phyloP scores from a whole-genome alignment of 2,329 filamentous ascomycete species.

The Hypocrella siamensis region DNA sequence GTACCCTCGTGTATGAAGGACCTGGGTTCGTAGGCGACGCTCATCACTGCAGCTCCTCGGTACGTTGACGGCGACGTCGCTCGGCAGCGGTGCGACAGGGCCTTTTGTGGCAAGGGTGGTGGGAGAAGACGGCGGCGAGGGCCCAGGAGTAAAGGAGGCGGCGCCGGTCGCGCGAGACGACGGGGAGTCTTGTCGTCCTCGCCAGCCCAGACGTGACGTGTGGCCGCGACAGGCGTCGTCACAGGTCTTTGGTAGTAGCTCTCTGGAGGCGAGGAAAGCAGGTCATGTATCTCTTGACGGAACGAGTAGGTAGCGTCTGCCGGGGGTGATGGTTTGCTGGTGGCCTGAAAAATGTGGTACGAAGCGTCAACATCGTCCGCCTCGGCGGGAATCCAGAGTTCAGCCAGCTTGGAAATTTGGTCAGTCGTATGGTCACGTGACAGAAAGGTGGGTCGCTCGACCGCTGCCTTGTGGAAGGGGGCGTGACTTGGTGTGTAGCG shows the following conservation, averaged over 20 bases:
- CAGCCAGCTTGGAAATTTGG: conserved; percentile 3
- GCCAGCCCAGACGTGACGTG: not conserved
- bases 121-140: conserved; percentile 3
- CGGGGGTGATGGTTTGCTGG: conserved; percentile 8
- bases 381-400: conserved; percentile 4
- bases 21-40: conserved; percentile 34
- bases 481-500: no score
- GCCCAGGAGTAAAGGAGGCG: conserved; percentile 1
- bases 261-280: conserved; percentile 1
- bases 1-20: conserved; percentile 31
- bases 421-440: conserved; percentile 2
- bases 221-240: conserved; percentile 1
- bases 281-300: conserved; percentile 6
- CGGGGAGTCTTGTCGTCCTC: conserved; percentile 1
- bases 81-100: conserved; percentile 4
- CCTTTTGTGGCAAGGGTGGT: conserved; percentile 3
- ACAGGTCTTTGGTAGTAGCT: conserved; percentile 1
- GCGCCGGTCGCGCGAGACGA: conserved; percentile 4
- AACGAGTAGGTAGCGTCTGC: conserved; percentile 5
- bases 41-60: conserved; percentile 22
- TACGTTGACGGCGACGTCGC: conserved; percentile 7
- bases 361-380: conserved; percentile 7
- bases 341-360: conserved; percentile 13
- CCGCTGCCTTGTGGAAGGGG: not conserved
- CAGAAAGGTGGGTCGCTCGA: not conserved